Evolutionary conservation across 2,329 filamentous ascomycete species (phyloP), one percentile per base, ranked within the genome.

Genomic region (Ophiostoma pallidulum): DNA sequence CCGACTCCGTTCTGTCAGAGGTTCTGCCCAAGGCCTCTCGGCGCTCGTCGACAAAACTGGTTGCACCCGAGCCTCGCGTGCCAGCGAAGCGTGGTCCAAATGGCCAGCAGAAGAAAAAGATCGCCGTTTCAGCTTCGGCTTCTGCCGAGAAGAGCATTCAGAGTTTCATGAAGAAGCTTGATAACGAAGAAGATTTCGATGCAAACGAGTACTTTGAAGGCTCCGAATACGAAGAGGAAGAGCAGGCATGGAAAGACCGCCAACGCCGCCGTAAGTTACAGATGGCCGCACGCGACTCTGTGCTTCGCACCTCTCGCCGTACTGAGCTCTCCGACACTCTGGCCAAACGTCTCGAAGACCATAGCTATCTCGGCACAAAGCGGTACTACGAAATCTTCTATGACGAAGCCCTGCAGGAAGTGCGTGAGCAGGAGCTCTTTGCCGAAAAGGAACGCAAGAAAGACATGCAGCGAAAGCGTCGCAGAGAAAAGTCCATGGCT

Each of bases 361-460:
- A 91, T 58, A 79, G 83, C 42, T 74, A 80, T 43, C 73, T 78
- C 16, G 87, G 87, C 33, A 85, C 85, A 58, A 75, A 82, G 45
- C 80, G 86, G 28, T 96, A 86, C 62, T 79, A 86, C 50, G 75
- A 84, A 13, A 71, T 82, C 39, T 82, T 92, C 62, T 90, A 89
- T 60, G 78, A 86, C 16, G 82, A 85, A 35, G 91, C 92, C 2
- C 77, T 91, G 51, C 78, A 85, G 45, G 84, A 95, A 58, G 91
- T 97, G 2, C 86, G 92, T 56, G 84, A 89, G 52, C 87, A 88
- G 55, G 91, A 96, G 63, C 74, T 96, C 8, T 84, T 85, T 51
- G 89, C 91, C 52, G 92, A 98, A 66, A 98, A 98, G 69, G 92
- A 98, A 67, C 87, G 92, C 55, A 98, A 98, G 72, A 98, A 98